These are phyloP conservation scores for Aplosporella prunicola DNA, from an alignment of 2,329 filamentous ascomycete genomes.

Conservation along the genomic window DNA sequence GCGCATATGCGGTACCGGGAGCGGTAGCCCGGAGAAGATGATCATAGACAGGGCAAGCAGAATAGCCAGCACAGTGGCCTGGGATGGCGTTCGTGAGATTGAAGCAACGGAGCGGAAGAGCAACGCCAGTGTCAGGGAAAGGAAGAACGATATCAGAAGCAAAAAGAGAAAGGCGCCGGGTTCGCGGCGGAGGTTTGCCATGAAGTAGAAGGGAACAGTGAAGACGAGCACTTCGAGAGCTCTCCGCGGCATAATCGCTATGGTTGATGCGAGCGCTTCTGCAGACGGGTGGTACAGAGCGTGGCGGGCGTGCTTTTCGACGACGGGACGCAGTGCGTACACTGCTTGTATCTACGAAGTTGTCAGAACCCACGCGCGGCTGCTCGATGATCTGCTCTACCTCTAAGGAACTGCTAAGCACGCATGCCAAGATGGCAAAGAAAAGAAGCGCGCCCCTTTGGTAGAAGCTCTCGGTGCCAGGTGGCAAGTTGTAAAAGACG, in stretches of 20 bases:
- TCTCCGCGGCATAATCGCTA: conserved; percentile 80
- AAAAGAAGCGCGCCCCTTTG: conserved; percentile 71
- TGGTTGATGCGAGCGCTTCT: conserved; percentile 79
- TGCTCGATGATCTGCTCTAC: conserved; percentile 34
- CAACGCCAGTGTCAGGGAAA: conserved; percentile 74
- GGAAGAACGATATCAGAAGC: conserved; percentile 63
- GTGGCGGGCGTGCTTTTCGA: conserved; percentile 81
- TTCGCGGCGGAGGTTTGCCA: conserved; percentile 69
- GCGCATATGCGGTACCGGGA: conserved; percentile 55
- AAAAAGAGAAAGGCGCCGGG: conserved; percentile 78
- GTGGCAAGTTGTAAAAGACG: conserved; percentile 68
- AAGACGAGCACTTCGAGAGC: conserved; percentile 64
- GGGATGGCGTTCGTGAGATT: conserved; percentile 55
- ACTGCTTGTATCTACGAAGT: no score
- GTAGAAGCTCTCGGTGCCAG: conserved; percentile 64
- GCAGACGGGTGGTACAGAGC: conserved; percentile 83
- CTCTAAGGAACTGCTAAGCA: conserved; percentile 70
- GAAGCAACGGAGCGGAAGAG: conserved; percentile 77
- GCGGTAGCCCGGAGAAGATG: conserved; percentile 57
- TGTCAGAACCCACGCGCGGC: conserved; percentile 54
- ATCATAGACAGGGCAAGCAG: conserved; percentile 56
- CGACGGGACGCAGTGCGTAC: conserved; percentile 81
- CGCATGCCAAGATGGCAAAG: conserved; percentile 80
- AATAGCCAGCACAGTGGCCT: conserved; percentile 48
- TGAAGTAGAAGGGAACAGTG: conserved; percentile 76